Evolutionary conservation across 371 early-diverging fungal genomes (phyloP), one percentile per base, ranked within the genome.

Genomic region (Smittium mucronatum): DNA sequence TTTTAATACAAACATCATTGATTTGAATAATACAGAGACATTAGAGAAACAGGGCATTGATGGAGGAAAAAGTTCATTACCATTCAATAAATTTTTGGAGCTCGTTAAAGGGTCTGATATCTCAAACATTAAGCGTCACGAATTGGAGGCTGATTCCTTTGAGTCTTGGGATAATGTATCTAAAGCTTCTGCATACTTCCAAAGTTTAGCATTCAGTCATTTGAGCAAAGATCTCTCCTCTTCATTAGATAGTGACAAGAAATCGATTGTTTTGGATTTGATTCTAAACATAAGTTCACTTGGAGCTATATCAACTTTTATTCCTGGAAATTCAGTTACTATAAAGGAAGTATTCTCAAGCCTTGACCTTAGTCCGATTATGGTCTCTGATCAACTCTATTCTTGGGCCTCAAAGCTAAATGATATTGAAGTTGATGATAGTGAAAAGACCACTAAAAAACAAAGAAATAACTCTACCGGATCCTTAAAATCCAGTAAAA

Each of bases 311-410:
- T 59, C 59, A 59, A 59, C n/a, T 2, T 59, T 59, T 59, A n/a
- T 59, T n/a, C 59, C 59, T n/a, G 28, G 28, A n/a, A 59, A 26
- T 59, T 59, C 59, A 2, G 26, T 59, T 59, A n/a, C 59, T n/a
- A 59, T 64, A 11, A 64, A 15, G 5, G 25, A 15, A 16, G 32
- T 64, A 21, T 25, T 64, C 36, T 21, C 16, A 15, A 31, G 64
- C 36, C 36, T 64, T 2, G 32, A 36, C 25, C 32, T 64, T 29
- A 30, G 30, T 31, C 35, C 64, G 5, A 33, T 11, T 28, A 34
- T 30, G 15, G 2, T 64, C 5, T 26, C 25, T 64, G 16, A 26
- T 2, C 64, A 64, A 21, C 31, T 64, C 5, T 28, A 64, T 36
- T 34, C 34, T 21, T 64, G 64, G 64, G 30, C 30, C 2, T 26